Percentiles rank a stretch among this genome's conserved stretches.
phyloP scores from a whole-genome alignment of 305 asterid genomes.

The Plantago rigida region DNA sequence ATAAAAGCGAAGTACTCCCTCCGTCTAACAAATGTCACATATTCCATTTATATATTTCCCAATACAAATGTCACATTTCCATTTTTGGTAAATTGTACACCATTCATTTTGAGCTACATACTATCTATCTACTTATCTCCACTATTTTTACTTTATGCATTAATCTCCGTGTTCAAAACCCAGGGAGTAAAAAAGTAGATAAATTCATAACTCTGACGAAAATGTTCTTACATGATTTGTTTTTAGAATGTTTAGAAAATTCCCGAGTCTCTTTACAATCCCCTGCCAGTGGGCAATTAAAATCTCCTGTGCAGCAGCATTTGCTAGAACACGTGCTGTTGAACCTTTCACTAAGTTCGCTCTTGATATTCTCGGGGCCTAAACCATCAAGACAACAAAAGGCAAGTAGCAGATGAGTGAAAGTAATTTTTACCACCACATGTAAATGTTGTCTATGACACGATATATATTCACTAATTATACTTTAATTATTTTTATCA shows the following conservation, averaged over 20 bases:
- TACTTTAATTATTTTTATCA: slow-evolving; percentile 6
- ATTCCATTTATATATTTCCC: too few relatives aligned
- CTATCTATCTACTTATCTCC: too few relatives aligned
- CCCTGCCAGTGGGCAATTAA: slow-evolving; percentile 70
- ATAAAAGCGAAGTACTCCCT: too few relatives aligned
- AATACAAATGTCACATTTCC: too few relatives aligned
- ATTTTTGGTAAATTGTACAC: too few relatives aligned
- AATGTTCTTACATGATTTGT: slow-evolving; percentile 50
- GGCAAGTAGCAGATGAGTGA: slow-evolving; percentile 1
- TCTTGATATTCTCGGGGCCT: slow-evolving; percentile 68
- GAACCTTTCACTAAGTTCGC: slow-evolving; percentile 66
- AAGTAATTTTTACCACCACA: slow-evolving; percentile 5
- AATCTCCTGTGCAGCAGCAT: slow-evolving; percentile 54
- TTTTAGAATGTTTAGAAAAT: slow-evolving; percentile 46
- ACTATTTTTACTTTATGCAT: too few relatives aligned
- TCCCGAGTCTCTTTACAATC: slow-evolving; percentile 50
- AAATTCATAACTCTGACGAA: too few relatives aligned
- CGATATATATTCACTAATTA: slow-evolving; percentile 18
- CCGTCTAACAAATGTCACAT: too few relatives aligned
- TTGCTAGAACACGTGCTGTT: slow-evolving; percentile 44
- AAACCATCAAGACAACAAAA: slow-evolving; percentile 12
- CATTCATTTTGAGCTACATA: too few relatives aligned
- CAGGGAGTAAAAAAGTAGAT: too few relatives aligned
- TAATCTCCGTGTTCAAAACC: too few relatives aligned
- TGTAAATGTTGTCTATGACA: slow-evolving; percentile 4